Percentiles rank a stretch among this genome's conserved stretches.
These are phyloP conservation scores for Chytridiales sp. DNA, from an alignment of 371 early-diverging fungal species.

Conservation along the genomic window DNA sequence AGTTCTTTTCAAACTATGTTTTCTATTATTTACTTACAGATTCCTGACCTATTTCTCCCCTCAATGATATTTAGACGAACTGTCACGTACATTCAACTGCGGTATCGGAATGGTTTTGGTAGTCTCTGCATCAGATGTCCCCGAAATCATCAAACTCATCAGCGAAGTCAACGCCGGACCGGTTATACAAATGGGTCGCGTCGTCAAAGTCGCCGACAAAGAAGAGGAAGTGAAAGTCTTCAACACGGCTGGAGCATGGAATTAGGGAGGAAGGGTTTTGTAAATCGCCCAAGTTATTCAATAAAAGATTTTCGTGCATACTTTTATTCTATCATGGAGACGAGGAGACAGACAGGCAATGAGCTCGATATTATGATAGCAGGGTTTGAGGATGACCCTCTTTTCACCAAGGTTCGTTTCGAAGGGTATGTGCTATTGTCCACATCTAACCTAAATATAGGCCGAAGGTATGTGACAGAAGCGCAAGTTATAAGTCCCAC, in stretches of 20 bases:
- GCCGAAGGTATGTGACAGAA: no score
- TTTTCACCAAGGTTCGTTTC: no score
- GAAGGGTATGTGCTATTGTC: no score
- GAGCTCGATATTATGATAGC: no score
- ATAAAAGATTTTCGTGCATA: not conserved
- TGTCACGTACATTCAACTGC: slow-evolving; percentile 97
- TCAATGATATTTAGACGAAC: slow-evolving; percentile 59
- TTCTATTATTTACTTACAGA: not conserved
- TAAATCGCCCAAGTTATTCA: not conserved
- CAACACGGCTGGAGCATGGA: slow-evolving; percentile 9
- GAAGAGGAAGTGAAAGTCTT: slow-evolving; percentile 12
- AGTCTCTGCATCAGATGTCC: slow-evolving; percentile 65
- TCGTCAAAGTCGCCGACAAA: slow-evolving; percentile 9
- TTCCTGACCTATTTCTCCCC: slow-evolving; percentile 4
- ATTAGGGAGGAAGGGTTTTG: not conserved
- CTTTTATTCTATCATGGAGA: not conserved
- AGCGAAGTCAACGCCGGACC: slow-evolving; percentile 52
- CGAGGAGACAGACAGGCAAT: no score
- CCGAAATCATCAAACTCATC: slow-evolving; percentile 61
- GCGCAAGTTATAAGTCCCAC: no score
- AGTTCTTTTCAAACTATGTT: slow-evolving; percentile 16
- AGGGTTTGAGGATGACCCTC: no score
- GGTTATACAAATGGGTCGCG: not conserved
- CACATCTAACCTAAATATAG: no score
- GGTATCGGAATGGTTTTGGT: slow-evolving; percentile 97